Evolutionary conservation across 768 basidiomycete genomes (phyloP), one percentile per base, ranked within the genome.

Genomic region (Rhizopogon roseolus): DNA sequence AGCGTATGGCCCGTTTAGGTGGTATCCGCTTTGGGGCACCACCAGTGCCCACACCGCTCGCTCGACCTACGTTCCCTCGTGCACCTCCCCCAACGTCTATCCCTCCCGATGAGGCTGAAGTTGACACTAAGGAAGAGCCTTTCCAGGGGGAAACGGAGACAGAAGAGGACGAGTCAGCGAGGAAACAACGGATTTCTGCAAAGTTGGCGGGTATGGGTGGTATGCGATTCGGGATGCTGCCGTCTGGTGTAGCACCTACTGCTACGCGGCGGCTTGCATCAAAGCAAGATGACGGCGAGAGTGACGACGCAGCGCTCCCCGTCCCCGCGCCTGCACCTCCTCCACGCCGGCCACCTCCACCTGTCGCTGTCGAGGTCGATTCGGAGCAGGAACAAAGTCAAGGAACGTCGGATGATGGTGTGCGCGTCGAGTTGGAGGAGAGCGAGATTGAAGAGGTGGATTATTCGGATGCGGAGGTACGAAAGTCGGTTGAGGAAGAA

Each of bases 1-100:
- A 96, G 54, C 80, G 94, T n/a, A 95, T 97, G 93, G 93, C 93
- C 1, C 91, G 85, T 62, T 75, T 97, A 0, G 92, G 94, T 14
- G 91, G 90, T 3, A 85, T 96, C 64, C 82, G 80, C 57, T 88
- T 94, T 58, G 91, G 91, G 1, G 83, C 79, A 41, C 86, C 86
- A 14, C 81, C 84, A 1, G 56, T 62, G 9, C 68, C 66, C 61
- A 64, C 63, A 41, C 73, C 76, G 16, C 63, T 66, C 52, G 60
- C 59, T 53, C 70, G 67, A 40, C 74, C 74, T 2, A 66, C 73
- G 16, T 69, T 72, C 5, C 73, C 73, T 2, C 59, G 68, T 0
- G 67, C 69, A 0, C 76, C 72, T 0, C 69, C 67, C 3, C 73
- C 71, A 5, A 69, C 73, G 1, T 66, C 73, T 9, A 57, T 66